These are phyloP conservation scores for Parachaetomium inaequale DNA, from an alignment of 495 filamentous ascomycete genomes.

Conservation along the genomic window DNA sequence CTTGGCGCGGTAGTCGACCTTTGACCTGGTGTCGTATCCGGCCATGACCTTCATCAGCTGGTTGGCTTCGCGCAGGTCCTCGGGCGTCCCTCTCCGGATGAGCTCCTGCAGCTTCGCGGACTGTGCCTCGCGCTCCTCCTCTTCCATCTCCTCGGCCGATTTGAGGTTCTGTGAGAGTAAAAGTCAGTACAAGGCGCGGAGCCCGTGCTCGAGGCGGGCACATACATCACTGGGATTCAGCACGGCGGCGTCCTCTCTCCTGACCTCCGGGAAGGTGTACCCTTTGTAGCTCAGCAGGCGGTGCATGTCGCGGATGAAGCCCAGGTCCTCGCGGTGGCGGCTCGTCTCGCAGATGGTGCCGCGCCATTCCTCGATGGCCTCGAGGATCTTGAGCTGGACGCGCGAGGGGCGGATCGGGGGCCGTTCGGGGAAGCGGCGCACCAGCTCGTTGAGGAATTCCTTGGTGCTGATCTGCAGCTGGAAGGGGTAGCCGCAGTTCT, in stretches of 20 bases:
- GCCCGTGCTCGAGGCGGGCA: slow-evolving; percentile 10
- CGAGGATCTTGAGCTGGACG: slow-evolving; percentile 88
- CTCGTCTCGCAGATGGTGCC: slow-evolving; percentile 97
- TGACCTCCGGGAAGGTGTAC: slow-evolving; percentile 88
- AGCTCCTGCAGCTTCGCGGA: slow-evolving; percentile 96
- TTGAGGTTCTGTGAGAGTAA: slow-evolving; percentile 72
- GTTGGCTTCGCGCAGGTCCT: slow-evolving; percentile 94
- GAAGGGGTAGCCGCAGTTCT: slow-evolving; percentile 99
- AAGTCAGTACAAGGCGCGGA: slow-evolving; percentile 2
- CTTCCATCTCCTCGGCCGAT: slow-evolving; percentile 98
- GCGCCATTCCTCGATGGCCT: slow-evolving; percentile 98
- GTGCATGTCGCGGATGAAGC: slow-evolving; percentile 98
- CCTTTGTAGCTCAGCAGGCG: slow-evolving; percentile 92
- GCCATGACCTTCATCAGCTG: slow-evolving; percentile 98
- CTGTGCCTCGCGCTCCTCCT: slow-evolving; percentile 89
- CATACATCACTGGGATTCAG: slow-evolving; percentile 95
- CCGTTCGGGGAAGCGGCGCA: slow-evolving; percentile 90
- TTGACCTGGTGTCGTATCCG: slow-evolving; percentile 87
- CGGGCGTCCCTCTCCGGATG: slow-evolving; percentile 84
- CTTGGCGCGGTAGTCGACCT: slow-evolving; percentile 96
- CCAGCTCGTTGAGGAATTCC: slow-evolving; percentile 97
- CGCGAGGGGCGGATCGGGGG: slow-evolving; percentile 80
- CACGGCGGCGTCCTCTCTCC: slow-evolving; percentile 91
- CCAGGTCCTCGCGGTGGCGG: slow-evolving; percentile 92
- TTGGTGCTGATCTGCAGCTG: slow-evolving; percentile 98